Base-by-base conservation (phyloP, 768 basidiomycete species). In the Rhizopogon vinicolor region DNA sequence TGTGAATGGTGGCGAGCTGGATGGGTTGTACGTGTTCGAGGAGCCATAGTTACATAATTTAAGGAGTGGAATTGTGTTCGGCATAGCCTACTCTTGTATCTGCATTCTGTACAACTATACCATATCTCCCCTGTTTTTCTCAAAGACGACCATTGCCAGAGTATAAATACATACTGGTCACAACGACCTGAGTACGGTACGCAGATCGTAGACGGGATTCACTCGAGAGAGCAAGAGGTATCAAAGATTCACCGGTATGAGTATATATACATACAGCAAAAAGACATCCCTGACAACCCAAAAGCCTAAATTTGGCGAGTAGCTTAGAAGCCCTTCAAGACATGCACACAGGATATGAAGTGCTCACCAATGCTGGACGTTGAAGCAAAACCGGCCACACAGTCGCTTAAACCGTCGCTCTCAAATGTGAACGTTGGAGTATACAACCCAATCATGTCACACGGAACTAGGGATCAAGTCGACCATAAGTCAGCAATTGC, bases 231-330 rank as follows among this genome's bases (percentile, higher is more conserved):
- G 31, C 2, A 33, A 33, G 31, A 33, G 31, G 31, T 33, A 31
- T 31, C 31, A 31, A 7, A 31, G 9, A 1, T 31, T 31, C 31
- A 33, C 3, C 8, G 10, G 1, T 33, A 33, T 10, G 31, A 33
- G 31, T 25, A 25, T 25, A 25, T 73, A 72, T 18, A 71, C 62
- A 28, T 66, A 71, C 39, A 67, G 61, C 44, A 70, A 28, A 54
- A 75, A 75, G 41, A 68, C 62, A 41, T 67, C 71, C 3, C 72
- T 74, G 6, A 72, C 61, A 55, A 73, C 55, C 69, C 69, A 72
- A 41, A 52, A 67, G 22, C 31, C 67, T 72, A 12, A 18, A n/a
- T 19, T 25, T n/a, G 25, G 14, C 13, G 12, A 25, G 25, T 25
- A 25, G 25, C 25, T 25, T 25, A 25, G 25, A 25, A 25, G 25